Base-by-base conservation (phyloP, 192 early-diverging fungal species). In the Coemansia sp. region DNA sequence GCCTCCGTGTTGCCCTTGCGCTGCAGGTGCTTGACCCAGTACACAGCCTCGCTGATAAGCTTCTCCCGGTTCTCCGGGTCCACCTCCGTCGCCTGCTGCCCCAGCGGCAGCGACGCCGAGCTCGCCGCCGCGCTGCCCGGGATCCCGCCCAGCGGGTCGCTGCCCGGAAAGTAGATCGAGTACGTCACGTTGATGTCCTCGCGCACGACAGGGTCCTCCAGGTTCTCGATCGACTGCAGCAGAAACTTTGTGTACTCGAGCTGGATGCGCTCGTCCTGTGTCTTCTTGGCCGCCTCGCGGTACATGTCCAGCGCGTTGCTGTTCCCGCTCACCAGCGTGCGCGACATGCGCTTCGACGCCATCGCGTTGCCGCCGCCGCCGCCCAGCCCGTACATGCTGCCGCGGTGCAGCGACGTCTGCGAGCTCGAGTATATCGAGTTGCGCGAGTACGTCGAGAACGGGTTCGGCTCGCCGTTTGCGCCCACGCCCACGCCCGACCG, bases 231-330 rank as follows among this genome's bases (percentile, higher is more conserved):
- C 43, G 88, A 84, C 72, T 89, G 80, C 25, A 93, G 56, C 40
- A 93, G 69, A 61, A 88, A 93, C 69, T 87, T 85, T 38, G 87
- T 87, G 73, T 87, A 93, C 32, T 86, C 86, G 45, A 90, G 49
- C 81, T 93, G 90, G 38, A 85, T 84, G 22, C 83, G 70, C 21
- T 82, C 71, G 69, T 92, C 87, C 60, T 87, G 85, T 30, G 89
- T 90, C 65, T 89, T 89, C 65, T 82, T 85, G 10, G 89, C 91
- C 44, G 85, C 85, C 42, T 90, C 85, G 6, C 90, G 86, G 62
- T 90, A 92, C 60, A 83, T 88, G 52, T 85, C 83, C 35, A 88
- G 65, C 12, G 64, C 81, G 30, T 72, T 73, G 35, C 11, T 40
- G 55, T 67, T 74, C 6, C 71, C 77, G 58, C 67, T 77, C 25